A percentile compares a stretch with the other conserved stretches of the same genome.
Conservation (phyloP, 148 eudicot species). For the Cornus suecica region DNA sequence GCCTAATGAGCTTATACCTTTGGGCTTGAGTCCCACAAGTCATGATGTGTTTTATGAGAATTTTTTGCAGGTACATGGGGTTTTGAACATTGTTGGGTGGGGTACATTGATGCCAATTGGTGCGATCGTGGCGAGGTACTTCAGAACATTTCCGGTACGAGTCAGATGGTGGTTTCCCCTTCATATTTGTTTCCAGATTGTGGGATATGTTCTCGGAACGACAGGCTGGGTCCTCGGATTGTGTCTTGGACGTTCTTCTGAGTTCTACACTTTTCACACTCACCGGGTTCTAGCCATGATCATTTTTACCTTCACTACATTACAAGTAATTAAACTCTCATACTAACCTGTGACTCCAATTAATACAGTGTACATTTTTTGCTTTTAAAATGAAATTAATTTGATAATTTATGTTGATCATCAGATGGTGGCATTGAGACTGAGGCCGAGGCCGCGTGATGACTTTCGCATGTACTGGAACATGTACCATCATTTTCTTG, state of each 20-base stretch:
- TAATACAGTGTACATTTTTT: no score
- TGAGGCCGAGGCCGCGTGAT: slow-evolving; percentile 43
- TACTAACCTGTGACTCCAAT: background rate
- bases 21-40: no score
- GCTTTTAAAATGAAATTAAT: no score
- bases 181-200: slow-evolving; percentile 41
- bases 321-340: slow-evolving; percentile 38
- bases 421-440: slow-evolving; percentile 48
- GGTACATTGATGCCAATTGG: slow-evolving; percentile 64
- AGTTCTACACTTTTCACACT: slow-evolving; percentile 19
- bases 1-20: no score
- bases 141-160: slow-evolving; percentile 28
- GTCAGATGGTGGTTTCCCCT: slow-evolving; percentile 34
- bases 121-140: slow-evolving; percentile 54
- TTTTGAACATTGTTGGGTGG: slow-evolving; percentile 55
- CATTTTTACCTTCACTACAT: slow-evolving; percentile 55
- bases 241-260: slow-evolving; percentile 42
- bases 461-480: slow-evolving; percentile 56
- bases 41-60: background rate
- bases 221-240: slow-evolving; percentile 55
- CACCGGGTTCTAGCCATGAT: slow-evolving; percentile 46
- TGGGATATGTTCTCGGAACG: slow-evolving; percentile 51
- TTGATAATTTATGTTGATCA: background rate
- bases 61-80: slow-evolving; percentile 51
- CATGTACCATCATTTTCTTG: slow-evolving; percentile 55